Evolutionary conservation across 1,284 basidiomycete species (phyloP), one percentile per base, ranked within the genome.

Genomic region (Apiotrichum laibachii): DNA sequence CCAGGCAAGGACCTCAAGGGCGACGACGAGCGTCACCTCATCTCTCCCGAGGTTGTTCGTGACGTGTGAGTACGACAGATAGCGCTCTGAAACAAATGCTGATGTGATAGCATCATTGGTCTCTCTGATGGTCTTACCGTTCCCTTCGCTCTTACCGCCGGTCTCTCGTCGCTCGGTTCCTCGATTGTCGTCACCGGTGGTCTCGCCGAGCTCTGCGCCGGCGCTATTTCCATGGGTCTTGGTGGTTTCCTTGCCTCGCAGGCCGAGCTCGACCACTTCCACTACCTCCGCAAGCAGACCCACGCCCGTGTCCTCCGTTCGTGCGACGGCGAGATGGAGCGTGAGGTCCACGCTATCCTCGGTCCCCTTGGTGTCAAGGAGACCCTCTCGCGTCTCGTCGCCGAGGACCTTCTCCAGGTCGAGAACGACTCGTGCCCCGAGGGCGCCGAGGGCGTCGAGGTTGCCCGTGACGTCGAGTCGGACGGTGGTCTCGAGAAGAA

Each of bases 171-270:
- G 2, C 84, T 97, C 19, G 93, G 94, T 50, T 92, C 90, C 15
- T 85, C 83, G 55, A 83, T 96, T 40, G 94, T 97, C 67, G 89
- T 97, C 49, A 82, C 96, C 50, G 90, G 92, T 67, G 92, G 94
- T 50, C 80, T 96, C 52, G 90, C 94, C 33, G 91, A 97, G 57
- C 86, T 96, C 64, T 90, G 93, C 60, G 91, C 92, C 3, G 93
- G 94, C n/a, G 90, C 92, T 11, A 91, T 98, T 62, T 81, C 80
- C 18, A 99, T 98, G 95, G 94, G 94, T 61, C 89, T 98, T 51
- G 95, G 95, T 57, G 95, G 95, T 26, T 97, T 95, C 82, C 87
- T 99, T 56, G 92, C 92, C 2, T 92, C 94, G 0, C 92, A 98
- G 77, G 90, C 95, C 42, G 95, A 99, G 77, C 85, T 92, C 53